Evolutionary conservation across 352 stramenopile genomes (phyloP), one percentile per base, ranked within the genome.

Genomic region (Pythium phragmiticola): DNA sequence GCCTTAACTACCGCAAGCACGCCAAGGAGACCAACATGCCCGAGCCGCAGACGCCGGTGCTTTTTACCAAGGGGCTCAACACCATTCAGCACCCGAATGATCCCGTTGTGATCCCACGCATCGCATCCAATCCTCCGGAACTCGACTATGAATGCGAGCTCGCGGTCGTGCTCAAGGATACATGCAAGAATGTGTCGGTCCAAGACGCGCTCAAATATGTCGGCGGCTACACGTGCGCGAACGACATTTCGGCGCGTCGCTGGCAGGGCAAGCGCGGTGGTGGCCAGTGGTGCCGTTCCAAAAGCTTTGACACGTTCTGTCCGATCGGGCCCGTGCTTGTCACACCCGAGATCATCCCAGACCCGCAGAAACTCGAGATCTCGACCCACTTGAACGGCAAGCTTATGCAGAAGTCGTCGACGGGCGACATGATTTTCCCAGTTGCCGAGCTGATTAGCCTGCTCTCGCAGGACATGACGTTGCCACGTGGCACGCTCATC

Each of bases 121-220:
- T 92, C 19, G 78, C 84, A 7, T 77, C 70, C 5, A 73, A 80
- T 21, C 82, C 82, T 9, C 72, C 77, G 21, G 82, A 97, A 65
- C 74, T 97, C 12, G 91, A 98, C 67, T 97, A 96, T 56, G 91
- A 98, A 60, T 95, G 88, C 63, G 91, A 98, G 63, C 76, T 98
- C 26, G 91, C 88, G 0, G 84, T 98, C 1, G 74, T 98, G 47
- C 84, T 97, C 30, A 84, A 85, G n/a, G 77, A 91, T 49, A 68
- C 63, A 13, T 89, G 80, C 68, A 93, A 89, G 59, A 79, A 97
- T 61, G 87, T 97, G 36, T 87, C 80, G 14, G 78, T 88, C 54
- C 68, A 89, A 51, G 82, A 96, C 37, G 91, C 89, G 45, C 69
- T 97, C 46, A 79, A 78, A 26, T 96, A 87, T 65, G 89, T 98